Evolutionary conservation across 805 yeast species (phyloP), one percentile per base, ranked within the genome.

Genomic region (Yamadazyma sp.): DNA sequence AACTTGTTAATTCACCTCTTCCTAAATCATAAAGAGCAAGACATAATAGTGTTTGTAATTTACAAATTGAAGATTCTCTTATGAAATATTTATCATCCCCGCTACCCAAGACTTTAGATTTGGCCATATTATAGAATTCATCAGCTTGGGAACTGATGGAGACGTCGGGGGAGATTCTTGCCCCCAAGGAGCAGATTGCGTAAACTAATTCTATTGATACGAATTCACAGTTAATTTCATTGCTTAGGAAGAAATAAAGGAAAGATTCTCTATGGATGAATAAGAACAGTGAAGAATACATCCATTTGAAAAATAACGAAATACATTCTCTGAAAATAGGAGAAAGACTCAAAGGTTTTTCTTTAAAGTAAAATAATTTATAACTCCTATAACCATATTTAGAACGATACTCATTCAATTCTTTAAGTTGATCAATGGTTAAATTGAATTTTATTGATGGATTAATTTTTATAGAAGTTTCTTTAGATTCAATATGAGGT

Each of bases 21-120:
- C 45, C 42, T 17, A 42, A 34, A 24, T 44, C 48, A 26, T 41
- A 44, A 9, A 41, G 22, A 4, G 48, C 36, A 9, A 44, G 27
- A 31, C 44, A 38, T 8, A 44, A 26, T 8, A 44, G 33, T 4
- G 48, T 31, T 23, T 44, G 48, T 8, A 44, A 15, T 14, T 39
- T 37, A 9, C 39, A 10, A 24, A 43, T 31, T 3, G 45, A 35
- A 8, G 34, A 18, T 8, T 36, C 38, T 22, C 27, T 38, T 2
- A 39, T 31, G 16, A 30, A 28, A 16, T 12, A 28, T 11, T 25
- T 30, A 10, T 34, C 23, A 14, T 32, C 30, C 12, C 36, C 34
- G 8, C 15, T 13, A 15, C 31, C 38, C 11, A 42, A 30, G 9
- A 35, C 38, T 8, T 12, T 9, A 11, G 20, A 7, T 19, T 26